phyloP scores from a whole-genome alignment of 805 yeast genomes.

The Saccharomycopsis guyanensis region DNA sequence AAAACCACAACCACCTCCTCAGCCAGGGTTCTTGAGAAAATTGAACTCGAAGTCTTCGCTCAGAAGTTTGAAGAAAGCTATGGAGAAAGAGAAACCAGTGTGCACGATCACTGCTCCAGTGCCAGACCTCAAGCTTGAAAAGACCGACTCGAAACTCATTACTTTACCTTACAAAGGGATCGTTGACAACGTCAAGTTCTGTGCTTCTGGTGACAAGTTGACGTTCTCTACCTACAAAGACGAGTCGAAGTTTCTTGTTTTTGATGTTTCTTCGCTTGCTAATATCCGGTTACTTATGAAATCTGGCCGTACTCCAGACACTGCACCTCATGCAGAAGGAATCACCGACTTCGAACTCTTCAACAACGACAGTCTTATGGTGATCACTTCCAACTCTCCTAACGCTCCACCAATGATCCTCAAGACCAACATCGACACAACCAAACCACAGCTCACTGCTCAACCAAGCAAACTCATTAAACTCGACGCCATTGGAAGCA shows the following conservation, averaged over 20 bases:
- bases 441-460: conserved; percentile 27
- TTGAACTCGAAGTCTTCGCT: conserved; percentile 12
- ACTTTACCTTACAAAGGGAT: conserved; percentile 86
- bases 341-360: conserved; percentile 74
- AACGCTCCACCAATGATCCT: conserved; percentile 60
- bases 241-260: conserved; percentile 72
- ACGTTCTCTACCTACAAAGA: conserved; percentile 24
- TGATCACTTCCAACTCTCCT: conserved; percentile 50
- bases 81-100: conserved; percentile 1
- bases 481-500: conserved; percentile 72
- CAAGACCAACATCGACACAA: conserved; percentile 48
- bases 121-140: conserved; percentile 20
- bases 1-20: conserved; percentile 1
- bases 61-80: conserved; percentile 5
- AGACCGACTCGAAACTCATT: conserved; percentile 57
- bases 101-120: conserved; percentile 10
- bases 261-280: conserved; percentile 53
- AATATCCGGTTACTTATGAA: conserved; percentile 64
- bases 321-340: conserved; percentile 74
- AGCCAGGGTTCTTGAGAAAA: conserved; percentile 2
- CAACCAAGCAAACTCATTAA: conserved; percentile 55
- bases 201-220: conserved; percentile 48
- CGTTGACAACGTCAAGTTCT: conserved; percentile 63
- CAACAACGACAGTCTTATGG: conserved; percentile 46
- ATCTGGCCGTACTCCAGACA: conserved; percentile 53